Evolutionary conservation across 306 rosid species (phyloP).

Genomic region (barrel medic (Medicago truncatula)): MtrunA17r5.0-ANR NC_053049.1:38984001-38984500

Average conservation of each 20-base stretch:
- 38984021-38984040: neutral
- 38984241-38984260: conserved; percentile 19
- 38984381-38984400: conserved; percentile 7
- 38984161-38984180: conserved; percentile 92
- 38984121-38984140: conserved; percentile 85
- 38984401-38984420: conserved; percentile 11
- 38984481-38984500: neutral
- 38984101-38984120: conserved; percentile 99
- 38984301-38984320: neutral
- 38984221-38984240: conserved; percentile 35
- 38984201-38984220: conserved; percentile 86
- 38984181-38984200: conserved; percentile 96
- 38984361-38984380: conserved; percentile 10
- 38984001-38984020: conserved; percentile 5
- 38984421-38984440: conserved; percentile 1
- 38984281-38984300: conserved; percentile 20
- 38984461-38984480: neutral
- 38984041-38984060: conserved; percentile 40
- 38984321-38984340: neutral
- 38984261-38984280: conserved; percentile 12
- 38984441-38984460: neutral
- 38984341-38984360: conserved; percentile 14
- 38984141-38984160: conserved; percentile 94
- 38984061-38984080: conserved; percentile 91
- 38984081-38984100: conserved; percentile 87